Evolutionary conservation across 176 grass and related monocot species (phyloP).

Genomic region (Panicum miliaceum): DNA sequence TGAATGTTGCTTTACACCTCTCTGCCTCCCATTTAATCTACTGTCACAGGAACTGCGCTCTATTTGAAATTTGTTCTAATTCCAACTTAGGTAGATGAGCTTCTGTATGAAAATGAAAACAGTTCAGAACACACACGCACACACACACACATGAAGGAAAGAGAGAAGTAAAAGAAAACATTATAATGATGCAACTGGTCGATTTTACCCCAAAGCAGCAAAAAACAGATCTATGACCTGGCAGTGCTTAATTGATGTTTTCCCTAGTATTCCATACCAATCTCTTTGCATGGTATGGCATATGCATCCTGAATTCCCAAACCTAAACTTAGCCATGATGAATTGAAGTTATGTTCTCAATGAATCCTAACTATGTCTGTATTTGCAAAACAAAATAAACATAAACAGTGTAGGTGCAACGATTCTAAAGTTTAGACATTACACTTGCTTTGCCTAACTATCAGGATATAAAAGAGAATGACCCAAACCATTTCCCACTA

Average conservation of each 20-base stretch:
- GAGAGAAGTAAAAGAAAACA: background rate
- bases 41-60: background rate
- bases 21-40: background rate
- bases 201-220: background rate
- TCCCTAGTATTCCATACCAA: background rate
- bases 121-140: background rate
- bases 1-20: background rate
- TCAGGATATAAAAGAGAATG: background rate
- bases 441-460: background rate
- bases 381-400: background rate
- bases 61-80: background rate
- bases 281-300: background rate
- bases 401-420: background rate
- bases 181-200: background rate
- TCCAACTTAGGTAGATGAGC: conserved; percentile 12
- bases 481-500: background rate
- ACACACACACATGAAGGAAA: background rate
- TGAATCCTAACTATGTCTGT: background rate
- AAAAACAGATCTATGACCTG: background rate
- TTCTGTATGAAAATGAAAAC: background rate
- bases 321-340: background rate
- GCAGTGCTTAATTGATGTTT: background rate
- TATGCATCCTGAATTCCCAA: background rate
- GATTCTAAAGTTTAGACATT: background rate
- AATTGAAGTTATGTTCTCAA: conserved; percentile 16